These are phyloP conservation scores for Penicillium lividum DNA, from an alignment of 495 filamentous ascomycete genomes.

Conservation along the genomic window DNA sequence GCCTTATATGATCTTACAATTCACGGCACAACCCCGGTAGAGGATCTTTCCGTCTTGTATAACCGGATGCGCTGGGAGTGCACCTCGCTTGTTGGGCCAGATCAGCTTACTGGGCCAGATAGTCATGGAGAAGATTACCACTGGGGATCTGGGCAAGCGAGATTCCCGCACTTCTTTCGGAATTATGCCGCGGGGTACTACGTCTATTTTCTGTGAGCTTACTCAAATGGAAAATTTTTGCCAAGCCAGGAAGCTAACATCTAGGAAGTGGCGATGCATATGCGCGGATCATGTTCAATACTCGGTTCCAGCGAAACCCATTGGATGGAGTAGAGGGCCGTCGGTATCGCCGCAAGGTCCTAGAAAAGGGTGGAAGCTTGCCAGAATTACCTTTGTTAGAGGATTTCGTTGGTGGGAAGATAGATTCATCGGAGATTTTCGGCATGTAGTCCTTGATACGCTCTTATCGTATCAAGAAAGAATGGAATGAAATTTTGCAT, in stretches of 20 bases:
- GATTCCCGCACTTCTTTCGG: not conserved
- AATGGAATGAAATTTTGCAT: no score
- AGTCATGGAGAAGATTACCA: not conserved
- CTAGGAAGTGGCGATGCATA: slow-evolving; percentile 1
- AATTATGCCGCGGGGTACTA: not conserved
- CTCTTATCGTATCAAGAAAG: not conserved
- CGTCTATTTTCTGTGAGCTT: not conserved
- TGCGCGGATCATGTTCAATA: slow-evolving; percentile 4
- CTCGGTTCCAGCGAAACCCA: not conserved
- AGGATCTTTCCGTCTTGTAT: not conserved
- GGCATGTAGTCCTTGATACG: not conserved
- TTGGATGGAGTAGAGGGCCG: not conserved
- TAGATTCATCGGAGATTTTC: not conserved
- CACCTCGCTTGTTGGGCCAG: not conserved
- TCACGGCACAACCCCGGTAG: not conserved
- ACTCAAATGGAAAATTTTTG: not conserved
- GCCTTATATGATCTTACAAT: slow-evolving; percentile 1
- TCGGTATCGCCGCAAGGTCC: slow-evolving; percentile 1
- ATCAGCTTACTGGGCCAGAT: not conserved
- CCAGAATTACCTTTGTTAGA: slow-evolving; percentile 2
- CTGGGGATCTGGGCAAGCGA: slow-evolving; percentile 1
- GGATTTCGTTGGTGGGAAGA: slow-evolving; percentile 4
- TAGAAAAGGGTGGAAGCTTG: not conserved
- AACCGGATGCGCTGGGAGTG: not conserved
- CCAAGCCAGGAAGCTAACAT: slow-evolving; percentile 1